Evolutionary conservation across 176 grass and related monocot species (phyloP).

Genomic region (Ampelocalamus luodianensis): DNA sequence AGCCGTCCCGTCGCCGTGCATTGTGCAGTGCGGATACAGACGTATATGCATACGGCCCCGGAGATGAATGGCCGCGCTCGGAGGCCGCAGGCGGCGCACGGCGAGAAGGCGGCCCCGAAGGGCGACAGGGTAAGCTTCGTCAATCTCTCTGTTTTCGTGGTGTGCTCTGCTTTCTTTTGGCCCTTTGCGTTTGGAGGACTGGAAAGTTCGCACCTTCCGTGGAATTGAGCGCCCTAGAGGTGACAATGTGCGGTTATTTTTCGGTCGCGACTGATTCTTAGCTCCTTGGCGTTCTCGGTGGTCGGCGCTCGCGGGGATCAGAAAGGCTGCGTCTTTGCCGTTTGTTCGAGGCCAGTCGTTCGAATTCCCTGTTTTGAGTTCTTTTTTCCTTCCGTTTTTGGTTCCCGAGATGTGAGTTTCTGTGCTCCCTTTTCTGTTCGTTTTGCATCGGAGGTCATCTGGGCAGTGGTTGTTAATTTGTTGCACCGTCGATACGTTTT

Average conservation of each 20-base stretch:
- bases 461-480: not conserved
- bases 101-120: conserved; percentile 44
- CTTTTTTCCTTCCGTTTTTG: not conserved
- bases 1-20: not conserved
- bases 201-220: conserved; percentile 42
- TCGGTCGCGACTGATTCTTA: not conserved
- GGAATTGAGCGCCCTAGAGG: conserved; percentile 50
- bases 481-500: not conserved
- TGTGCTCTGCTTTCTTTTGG: conserved; percentile 35
- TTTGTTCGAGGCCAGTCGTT: conserved; percentile 26
- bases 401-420: not conserved
- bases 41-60: conserved; percentile 22
- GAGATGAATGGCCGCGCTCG: conserved; percentile 52
- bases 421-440: not conserved
- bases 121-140: conserved; percentile 69
- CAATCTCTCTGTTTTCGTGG: not conserved
- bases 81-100: conserved; percentile 23
- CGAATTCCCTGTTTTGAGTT: conserved; percentile 35
- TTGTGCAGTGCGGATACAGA: not conserved
- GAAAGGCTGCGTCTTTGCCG: conserved; percentile 27
- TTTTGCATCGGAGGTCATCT: not conserved
- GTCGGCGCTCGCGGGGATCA: conserved; percentile 1
- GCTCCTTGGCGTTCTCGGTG: not conserved
- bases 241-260: conserved; percentile 25
- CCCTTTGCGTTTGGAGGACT: conserved; percentile 17